These are phyloP conservation scores for Mucor mucedo DNA, from an alignment of 371 early-diverging fungal species.

Conservation along the genomic window DNA sequence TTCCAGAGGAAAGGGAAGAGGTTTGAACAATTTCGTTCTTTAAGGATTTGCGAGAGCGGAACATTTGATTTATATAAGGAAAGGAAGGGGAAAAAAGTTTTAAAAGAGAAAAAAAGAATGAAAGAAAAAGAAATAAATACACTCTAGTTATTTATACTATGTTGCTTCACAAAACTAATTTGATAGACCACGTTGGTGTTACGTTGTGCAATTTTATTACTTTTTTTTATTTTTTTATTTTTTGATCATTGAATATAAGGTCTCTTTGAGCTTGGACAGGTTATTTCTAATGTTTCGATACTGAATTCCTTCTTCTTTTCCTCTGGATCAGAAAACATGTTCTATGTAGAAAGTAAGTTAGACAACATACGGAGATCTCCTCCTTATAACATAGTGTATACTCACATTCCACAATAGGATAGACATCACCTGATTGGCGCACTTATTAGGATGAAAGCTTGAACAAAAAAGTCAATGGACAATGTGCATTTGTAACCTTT, in stretches of 20 bases:
- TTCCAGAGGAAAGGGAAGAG: constrained; percentile 40
- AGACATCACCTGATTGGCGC: constrained; percentile 71
- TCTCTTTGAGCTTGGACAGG: constrained; percentile 57
- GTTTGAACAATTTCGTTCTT: background rate
- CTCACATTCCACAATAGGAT: constrained; percentile 68
- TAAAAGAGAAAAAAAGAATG: constrained; percentile 6
- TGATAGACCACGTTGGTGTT: constrained; percentile 18
- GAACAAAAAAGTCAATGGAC: constrained; percentile 17
- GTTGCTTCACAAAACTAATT: constrained; percentile 23
- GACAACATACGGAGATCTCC: background rate
- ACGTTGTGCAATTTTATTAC: constrained; percentile 17
- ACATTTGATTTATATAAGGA: constrained; percentile 18
- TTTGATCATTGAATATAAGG: constrained; percentile 50
- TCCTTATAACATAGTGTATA: background rate
- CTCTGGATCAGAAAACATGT: constrained; percentile 56
- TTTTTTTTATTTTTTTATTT: background rate
- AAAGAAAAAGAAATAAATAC: constrained; percentile 3
- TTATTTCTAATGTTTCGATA: constrained; percentile 39
- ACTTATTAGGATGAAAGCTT: constrained; percentile 72
- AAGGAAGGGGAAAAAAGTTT: background rate
- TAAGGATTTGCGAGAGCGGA: constrained; percentile 23
- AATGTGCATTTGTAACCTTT: constrained; percentile 1
- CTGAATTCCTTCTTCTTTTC: constrained; percentile 45
- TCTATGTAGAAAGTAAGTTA: constrained; percentile 31
- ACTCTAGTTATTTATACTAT: background rate